Conservation (phyloP, 305 asterid species). For the Salvia sclarea region DNA sequence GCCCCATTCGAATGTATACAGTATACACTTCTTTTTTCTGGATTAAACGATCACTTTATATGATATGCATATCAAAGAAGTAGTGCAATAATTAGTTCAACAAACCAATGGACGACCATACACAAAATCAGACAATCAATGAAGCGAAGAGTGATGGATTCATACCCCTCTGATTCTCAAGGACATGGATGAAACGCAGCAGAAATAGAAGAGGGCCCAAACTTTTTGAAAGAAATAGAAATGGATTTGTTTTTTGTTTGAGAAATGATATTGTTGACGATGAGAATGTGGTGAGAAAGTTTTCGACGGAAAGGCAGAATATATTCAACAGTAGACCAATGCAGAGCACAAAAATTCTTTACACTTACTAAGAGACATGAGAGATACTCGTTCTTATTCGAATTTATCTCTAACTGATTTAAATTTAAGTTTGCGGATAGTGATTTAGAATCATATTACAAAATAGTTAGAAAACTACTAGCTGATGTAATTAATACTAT, state of each 20-base stretch:
- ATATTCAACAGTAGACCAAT: slow-evolving; percentile 22
- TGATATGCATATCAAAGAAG: not conserved
- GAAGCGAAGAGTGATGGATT: not conserved
- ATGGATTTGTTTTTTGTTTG: not conserved
- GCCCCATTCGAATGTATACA: not conserved
- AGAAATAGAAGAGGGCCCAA: not conserved
- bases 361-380: not conserved
- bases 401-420: no score
- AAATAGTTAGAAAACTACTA: no score
- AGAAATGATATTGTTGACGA: not conserved
- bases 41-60: no score
- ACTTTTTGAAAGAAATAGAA: slow-evolving; percentile 2
- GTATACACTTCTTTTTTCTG: no score
- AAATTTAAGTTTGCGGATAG: no score
- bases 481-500: no score
- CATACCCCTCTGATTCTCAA: slow-evolving; percentile 44
- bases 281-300: slow-evolving; percentile 27
- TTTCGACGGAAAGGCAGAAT: slow-evolving; percentile 34
- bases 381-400: not conserved
- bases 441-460: no score
- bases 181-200: slow-evolving; percentile 31
- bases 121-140: not conserved
- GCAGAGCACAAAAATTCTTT: not conserved
- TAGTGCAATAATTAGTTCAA: not conserved
- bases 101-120: not conserved